A percentile compares a stretch with the other conserved stretches of the same genome.
phyloP scores from a whole-genome alignment of 1,284 basidiomycete genomes.

The Tilletia caries region DNA sequence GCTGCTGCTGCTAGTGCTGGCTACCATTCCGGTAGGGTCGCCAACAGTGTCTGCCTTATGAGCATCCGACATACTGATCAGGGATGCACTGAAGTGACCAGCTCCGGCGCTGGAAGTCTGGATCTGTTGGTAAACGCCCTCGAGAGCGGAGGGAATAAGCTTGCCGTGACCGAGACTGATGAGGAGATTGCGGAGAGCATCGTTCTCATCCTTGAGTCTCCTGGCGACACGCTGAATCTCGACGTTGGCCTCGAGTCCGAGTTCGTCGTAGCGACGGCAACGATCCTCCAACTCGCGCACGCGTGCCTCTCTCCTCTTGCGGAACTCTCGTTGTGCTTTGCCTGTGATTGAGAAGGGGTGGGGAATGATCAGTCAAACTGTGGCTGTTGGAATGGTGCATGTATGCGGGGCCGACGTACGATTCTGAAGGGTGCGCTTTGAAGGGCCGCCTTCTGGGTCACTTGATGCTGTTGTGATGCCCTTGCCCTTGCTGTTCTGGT shows the following conservation, averaged over 20 bases:
- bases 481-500: conserved; percentile 13
- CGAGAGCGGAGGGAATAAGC: conserved; percentile 34
- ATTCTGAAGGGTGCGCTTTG: conserved; percentile 44
- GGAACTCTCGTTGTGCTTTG: conserved; percentile 47
- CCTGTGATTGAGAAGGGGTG: conserved; percentile 6
- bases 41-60: not conserved
- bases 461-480: not conserved
- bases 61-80: not conserved
- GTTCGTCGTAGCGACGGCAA: conserved; percentile 45
- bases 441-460: not conserved
- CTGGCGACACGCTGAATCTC: conserved; percentile 42
- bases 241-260: conserved; percentile 46
- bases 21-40: not conserved
- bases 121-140: conserved; percentile 20
- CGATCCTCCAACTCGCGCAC: conserved; percentile 45
- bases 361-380: not conserved
- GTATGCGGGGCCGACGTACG: conserved; percentile 18
- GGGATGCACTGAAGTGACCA: not conserved
- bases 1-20: not conserved
- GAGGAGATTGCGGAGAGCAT: conserved; percentile 39
- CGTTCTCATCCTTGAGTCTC: conserved; percentile 47
- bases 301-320: conserved; percentile 45
- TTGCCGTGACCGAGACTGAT: conserved; percentile 41
- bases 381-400: not conserved
- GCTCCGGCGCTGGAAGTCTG: not conserved